Evolutionary conservation across 2,329 filamentous ascomycete genomes (phyloP).

Genomic region (Helotiales sp.): DNA sequence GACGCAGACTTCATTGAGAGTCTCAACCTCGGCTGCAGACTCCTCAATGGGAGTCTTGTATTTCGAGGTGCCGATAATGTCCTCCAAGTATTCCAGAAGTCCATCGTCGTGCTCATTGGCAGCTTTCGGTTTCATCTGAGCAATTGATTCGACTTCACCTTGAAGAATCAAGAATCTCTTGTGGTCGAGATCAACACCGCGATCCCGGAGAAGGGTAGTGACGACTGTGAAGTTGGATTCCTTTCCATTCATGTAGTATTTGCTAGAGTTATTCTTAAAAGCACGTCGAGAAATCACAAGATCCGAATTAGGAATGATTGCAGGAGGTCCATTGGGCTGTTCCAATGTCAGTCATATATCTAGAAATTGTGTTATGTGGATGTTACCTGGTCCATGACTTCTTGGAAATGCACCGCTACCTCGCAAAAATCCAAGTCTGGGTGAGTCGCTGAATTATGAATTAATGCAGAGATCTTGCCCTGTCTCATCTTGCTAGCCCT

Average conservation of each 20-base stretch:
- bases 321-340: slow-evolving; percentile 68
- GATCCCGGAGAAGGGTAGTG: slow-evolving; percentile 80
- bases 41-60: slow-evolving; percentile 98
- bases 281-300: slow-evolving; percentile 87
- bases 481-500: slow-evolving; percentile 99
- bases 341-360: slow-evolving; percentile 11
- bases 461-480: slow-evolving; percentile 95
- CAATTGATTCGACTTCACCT: slow-evolving; percentile 97
- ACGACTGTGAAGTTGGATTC: slow-evolving; percentile 91
- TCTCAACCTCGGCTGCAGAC: slow-evolving; percentile 84
- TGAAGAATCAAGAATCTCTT: slow-evolving; percentile 97
- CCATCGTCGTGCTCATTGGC: slow-evolving; percentile 94
- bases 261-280: slow-evolving; percentile 98
- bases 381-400: slow-evolving; percentile 79
- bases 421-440: slow-evolving; percentile 89
- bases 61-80: slow-evolving; percentile 98
- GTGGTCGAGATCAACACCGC: slow-evolving; percentile 93
- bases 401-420: slow-evolving; percentile 94
- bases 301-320: slow-evolving; percentile 79
- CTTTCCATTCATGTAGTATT: slow-evolving; percentile 93
- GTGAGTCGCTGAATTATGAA: slow-evolving; percentile 90
- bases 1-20: slow-evolving; percentile 88
- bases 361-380: slow-evolving; percentile 2
- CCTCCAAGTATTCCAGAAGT: slow-evolving; percentile 92
- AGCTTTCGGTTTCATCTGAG: slow-evolving; percentile 98